Evolutionary conservation across 768 basidiomycete genomes (phyloP), one percentile per base, ranked within the genome.

Genomic region (Lentinula edodes): DNA sequence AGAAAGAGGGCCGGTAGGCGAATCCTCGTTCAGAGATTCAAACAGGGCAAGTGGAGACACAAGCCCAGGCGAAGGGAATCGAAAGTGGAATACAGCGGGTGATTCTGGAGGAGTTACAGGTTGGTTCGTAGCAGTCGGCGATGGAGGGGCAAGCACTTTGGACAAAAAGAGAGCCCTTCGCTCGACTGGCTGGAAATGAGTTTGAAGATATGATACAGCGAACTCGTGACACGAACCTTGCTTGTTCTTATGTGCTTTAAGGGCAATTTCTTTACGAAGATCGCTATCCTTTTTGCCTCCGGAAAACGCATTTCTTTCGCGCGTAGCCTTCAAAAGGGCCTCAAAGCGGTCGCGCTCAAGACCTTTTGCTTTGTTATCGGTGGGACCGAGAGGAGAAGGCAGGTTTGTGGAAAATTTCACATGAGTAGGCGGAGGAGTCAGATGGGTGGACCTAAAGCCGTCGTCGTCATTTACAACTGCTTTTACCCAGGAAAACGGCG

Each of bases 111-210:
- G 85, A 1, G 83, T 89, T 71, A 84, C 85, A 10, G 89, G 85
- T 12, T 79, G 77, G 50, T 73, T 68, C 28, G 81, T 78, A 18
- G 87, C 83, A 9, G 82, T 79, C 9, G 86, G 81, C 7, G 84
- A 86, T 2, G 86, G 84, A 20, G 86, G 83, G n/a, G 85, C 85
- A 42, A 82, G 77, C 46, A 93, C 74, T 72, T 87, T 92, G 62
- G 86, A 88, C 32, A 92, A 74, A 75, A 93, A 92, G 61, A 82
- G 77, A 4, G 88, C 86, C 34, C 90, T 87, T 58, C 91, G 82
- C 71, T 89, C 88, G 66, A 81, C 88, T 91, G 67, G n/a, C 62
- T 41, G 18, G 38, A 42, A 60, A 52, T 39, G 28, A 63, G 32
- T 50, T 61, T 9, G 18, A 63, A 39, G 46, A 52, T 45, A 60